Evolutionary conservation across 164 flowering plant genomes (phyloP).

Genomic region (Nelumbo lutea): DNA sequence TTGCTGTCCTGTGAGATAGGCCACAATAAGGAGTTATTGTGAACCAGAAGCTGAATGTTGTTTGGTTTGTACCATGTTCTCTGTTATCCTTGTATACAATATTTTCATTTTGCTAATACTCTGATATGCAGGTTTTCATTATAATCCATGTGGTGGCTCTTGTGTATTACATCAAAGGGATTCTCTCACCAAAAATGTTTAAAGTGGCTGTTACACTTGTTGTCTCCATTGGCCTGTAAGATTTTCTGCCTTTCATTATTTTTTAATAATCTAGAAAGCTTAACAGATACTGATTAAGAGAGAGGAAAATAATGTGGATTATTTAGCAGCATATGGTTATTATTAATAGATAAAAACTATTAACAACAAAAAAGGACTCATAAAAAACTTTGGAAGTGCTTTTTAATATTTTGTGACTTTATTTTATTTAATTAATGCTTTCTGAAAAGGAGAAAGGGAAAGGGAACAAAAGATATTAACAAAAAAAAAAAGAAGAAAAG

Average conservation of each 20-base stretch:
- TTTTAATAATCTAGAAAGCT: not conserved
- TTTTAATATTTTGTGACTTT: no score
- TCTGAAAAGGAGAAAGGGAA: no score
- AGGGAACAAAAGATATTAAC: not conserved
- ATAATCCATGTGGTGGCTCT: conserved; percentile 95
- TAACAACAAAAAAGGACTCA: no score
- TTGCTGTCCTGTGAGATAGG: no score
- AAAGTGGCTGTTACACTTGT: conserved; percentile 95
- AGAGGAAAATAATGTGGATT: no score
- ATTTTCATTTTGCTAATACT: conserved; percentile 4
- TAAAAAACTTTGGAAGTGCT: no score
- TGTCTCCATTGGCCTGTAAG: conserved; percentile 89
- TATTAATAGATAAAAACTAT: no score
- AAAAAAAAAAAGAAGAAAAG: not conserved
- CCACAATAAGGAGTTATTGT: no score
- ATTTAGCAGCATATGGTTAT: no score
- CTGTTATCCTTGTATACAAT: not conserved
- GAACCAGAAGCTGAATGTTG: no score
- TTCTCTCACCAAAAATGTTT: conserved; percentile 90
- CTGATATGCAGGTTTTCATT: conserved; percentile 74
- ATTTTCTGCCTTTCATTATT: conserved; percentile 7
- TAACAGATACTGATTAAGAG: not conserved
- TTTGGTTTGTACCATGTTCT: not conserved
- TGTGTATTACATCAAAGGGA: conserved; percentile 88
- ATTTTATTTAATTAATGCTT: no score